Percentiles rank a stretch among this genome's conserved stretches.
These are phyloP conservation scores for Fusarium heterosporum DNA, from an alignment of 2,329 filamentous ascomycete species.

Conservation along the genomic window DNA sequence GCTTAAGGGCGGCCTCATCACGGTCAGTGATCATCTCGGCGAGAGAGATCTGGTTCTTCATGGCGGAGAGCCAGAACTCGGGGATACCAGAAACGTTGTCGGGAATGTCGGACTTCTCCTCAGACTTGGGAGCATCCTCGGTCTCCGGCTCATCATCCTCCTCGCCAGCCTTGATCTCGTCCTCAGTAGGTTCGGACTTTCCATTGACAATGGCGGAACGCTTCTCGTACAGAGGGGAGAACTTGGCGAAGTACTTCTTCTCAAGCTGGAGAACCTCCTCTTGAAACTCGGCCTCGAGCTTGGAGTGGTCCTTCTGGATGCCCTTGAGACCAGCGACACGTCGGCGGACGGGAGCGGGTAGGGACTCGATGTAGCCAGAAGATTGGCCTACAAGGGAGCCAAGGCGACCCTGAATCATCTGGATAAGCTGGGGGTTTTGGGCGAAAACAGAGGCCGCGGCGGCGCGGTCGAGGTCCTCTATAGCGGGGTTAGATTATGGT, in stretches of 20 bases:
- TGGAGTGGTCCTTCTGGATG: slow-evolving; percentile 98
- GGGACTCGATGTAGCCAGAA: slow-evolving; percentile 97
- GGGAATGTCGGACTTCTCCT: slow-evolving; percentile 68
- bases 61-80: slow-evolving; percentile 99
- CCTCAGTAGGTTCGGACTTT: slow-evolving; percentile 82
- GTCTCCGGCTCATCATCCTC: slow-evolving; percentile 80
- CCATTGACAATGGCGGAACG: slow-evolving; percentile 95
- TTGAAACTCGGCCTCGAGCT: slow-evolving; percentile 98
- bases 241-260: slow-evolving; percentile 99
- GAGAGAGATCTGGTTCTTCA: slow-evolving; percentile 99
- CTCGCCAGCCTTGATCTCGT: slow-evolving; percentile 89
- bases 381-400: slow-evolving; percentile 92
- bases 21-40: slow-evolving; percentile 99
- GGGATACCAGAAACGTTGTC: slow-evolving; percentile 82
- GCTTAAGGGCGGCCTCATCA: slow-evolving; percentile 92
- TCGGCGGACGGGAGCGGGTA: slow-evolving; percentile 88
- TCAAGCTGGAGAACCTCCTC: slow-evolving; percentile 97
- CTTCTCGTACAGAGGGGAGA: slow-evolving; percentile 96
- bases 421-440: slow-evolving; percentile 92
- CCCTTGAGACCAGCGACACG: slow-evolving; percentile 96
- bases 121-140: slow-evolving; percentile 69
- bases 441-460: slow-evolving; percentile 93
- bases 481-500: slow-evolving; percentile 38
- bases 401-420: slow-evolving; percentile 98
- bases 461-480: slow-evolving; percentile 90